Evolutionary conservation across 331 rosid genomes (phyloP), one percentile per base, ranked within the genome.

Genomic region (Spiraea crenata): DNA sequence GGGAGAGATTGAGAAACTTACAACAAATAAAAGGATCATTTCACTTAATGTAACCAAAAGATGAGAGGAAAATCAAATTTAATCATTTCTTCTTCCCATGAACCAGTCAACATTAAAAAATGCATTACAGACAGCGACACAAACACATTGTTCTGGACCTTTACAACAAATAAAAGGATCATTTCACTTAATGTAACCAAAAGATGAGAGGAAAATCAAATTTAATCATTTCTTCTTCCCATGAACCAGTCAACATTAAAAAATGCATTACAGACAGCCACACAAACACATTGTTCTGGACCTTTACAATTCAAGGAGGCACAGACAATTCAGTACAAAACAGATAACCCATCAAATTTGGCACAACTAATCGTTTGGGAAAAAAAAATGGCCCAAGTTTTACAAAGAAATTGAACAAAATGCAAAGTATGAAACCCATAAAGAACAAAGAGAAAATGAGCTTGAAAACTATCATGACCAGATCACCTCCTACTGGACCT

Each of bases 341-440:
- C 11, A 15, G 44, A 70, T 20, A 55, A 13, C 16, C 72, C 31
- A 31, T 46, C 67, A 56, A 38, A 52, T 17, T 59, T 34, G 47
- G 16, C 34, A 51, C 5, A 14, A 65, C 31, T 25, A 25, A 25
- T 25, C 31, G 31, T 25, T 25, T 25, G 31, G 31, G 31, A 25
- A 1, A 25, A 25, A 25, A 25, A 56, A 38, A 52, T 34, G 47
- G 16, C 34, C 44, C 5, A 14, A 65, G 31, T n/a, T 17, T 55
- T 44, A 55, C 50, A 16, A 14, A 31, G 59, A 63, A 41, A 17
- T 76, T 25, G 12, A 11, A n/a, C 3, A 49, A 14, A 69, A 71
- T 4, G 1, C 37, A 17, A 10, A 68, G 71, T 42, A 67, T 37
- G 55, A 9, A 79, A 73, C 70, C 73, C 55, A 63, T 57, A 50